Evolutionary conservation across 768 basidiomycete species (phyloP), one percentile per base, ranked within the genome.

Genomic region (Fomitopsis pulvina): DNA sequence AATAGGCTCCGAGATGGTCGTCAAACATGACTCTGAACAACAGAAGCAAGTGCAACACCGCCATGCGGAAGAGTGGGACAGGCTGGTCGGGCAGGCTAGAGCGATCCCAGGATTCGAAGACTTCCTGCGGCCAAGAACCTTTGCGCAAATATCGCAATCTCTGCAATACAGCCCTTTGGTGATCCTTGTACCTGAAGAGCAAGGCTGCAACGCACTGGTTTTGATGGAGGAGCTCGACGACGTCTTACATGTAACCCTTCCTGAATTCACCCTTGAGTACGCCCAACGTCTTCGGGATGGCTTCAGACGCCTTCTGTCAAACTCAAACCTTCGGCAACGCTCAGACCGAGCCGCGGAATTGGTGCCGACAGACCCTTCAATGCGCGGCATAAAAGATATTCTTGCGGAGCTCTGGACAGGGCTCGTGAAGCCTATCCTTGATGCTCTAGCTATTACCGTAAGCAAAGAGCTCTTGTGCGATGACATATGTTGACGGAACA

Each of bases 171-270:
- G 72, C 1, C 71, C 71, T 1, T 62, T 73, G 25, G 39, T 73
- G 18, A 49, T 75, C 14, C 57, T 74, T 41, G 74, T 72, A 32
- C 51, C 63, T 22, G 55, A 60, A 50, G 22, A 27, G 9, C 49
- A 24, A 29, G 59, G 68, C n/a, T 74, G 70, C 30, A 70, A 75
- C 50, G 72, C 70, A 0, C 24, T 75, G 24, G 65, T 71, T 21
- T 21, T 59, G 7, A 40, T 43, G n/a, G 48, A 38, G 12, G 44
- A 20, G 41, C 9, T 7, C 6, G 41, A 24, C 20, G 26, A 10
- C 4, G 22, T 42, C 7, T 6, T 24, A 4, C 47, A 28, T 20
- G 44, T 20, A 41, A 50, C 16, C 29, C 52, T 7, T 47, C 53
- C 20, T 29, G 59, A 9, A 54, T 57, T n/a, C 39, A 59, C 8